Base-by-base conservation (phyloP, 495 filamentous ascomycete genomes). In the Saxophila tyrrhenica region DNA sequence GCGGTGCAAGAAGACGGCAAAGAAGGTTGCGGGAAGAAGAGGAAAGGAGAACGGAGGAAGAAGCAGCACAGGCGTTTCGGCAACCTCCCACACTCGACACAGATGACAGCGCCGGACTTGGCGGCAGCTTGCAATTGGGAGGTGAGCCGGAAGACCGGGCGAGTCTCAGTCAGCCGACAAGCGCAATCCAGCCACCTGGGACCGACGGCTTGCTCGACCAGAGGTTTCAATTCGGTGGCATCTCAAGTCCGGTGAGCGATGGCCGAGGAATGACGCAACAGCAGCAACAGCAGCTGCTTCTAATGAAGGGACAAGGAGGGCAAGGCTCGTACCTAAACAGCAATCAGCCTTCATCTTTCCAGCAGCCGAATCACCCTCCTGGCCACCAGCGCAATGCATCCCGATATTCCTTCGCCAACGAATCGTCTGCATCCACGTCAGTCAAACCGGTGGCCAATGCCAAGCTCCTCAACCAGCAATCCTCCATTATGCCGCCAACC, bases 391-490 rank as follows among this genome's bases (percentile, higher is more conserved):
- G 91, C 56, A 87, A 95, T 62, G 81, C 87, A 20, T 95, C 92
- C 1, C 78, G 90, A 23, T 97, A 90, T 67, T 86, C 79, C 51
- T 95, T 97, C 65, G 78, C 87, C 54, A 94, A 86, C 60, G 89
- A 94, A 41, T 75, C 73, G 1, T 78, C 78, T 22, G 73, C 82
- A 19, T 78, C 81, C 0, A 73, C 84, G n/a, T 66, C 75, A 52
- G 78, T 90, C 15, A 95, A 97, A 69, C 82, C 89, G 39, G 77
- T 87, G 15, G 81, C 82, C 9, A 95, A 94, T 62, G 76, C 85
- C 25, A 82, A 90, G 56, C 79, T 94, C 63, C 79, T 96, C 77
- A 86, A 84, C 39, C 94, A 96, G 67, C 89, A 94, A 69, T 78
- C 84, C 2, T 84, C 84, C 11, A 85, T 92, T 80, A 89, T 96